Conservation (phyloP, 2,329 filamentous ascomycete genomes). For the Cadophora sp. region DNA sequence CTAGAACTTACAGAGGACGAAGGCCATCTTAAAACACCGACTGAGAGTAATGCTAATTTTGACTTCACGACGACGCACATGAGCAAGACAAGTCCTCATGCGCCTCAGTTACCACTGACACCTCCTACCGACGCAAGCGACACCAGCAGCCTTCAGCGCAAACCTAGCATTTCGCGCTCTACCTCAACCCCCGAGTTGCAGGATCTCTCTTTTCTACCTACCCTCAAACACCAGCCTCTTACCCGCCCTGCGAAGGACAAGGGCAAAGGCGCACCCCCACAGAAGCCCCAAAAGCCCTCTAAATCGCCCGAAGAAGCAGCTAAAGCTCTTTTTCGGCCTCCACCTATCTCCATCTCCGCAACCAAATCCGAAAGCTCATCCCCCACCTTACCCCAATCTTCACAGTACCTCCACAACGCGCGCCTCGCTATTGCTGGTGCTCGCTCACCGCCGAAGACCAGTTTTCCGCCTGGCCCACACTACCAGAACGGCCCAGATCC, state of each 20-base stretch:
- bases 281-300: background rate
- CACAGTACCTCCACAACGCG: slow-evolving; percentile 37
- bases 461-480: slow-evolving; percentile 16
- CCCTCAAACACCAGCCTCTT: slow-evolving; percentile 50
- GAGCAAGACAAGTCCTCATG: slow-evolving; percentile 8
- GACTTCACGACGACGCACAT: slow-evolving; percentile 17
- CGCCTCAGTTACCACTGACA: background rate
- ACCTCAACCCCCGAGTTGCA: slow-evolving; percentile 36
- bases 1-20: slow-evolving; percentile 27
- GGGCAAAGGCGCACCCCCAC: slow-evolving; percentile 30
- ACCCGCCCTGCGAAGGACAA: slow-evolving; percentile 36
- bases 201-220: slow-evolving; percentile 46
- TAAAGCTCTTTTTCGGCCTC: slow-evolving; percentile 23
- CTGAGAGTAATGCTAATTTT: slow-evolving; percentile 15
- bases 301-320: background rate
- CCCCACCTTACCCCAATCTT: slow-evolving; percentile 26
- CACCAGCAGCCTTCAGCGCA: slow-evolving; percentile 13
- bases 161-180: slow-evolving; percentile 28
- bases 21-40: slow-evolving; percentile 28
- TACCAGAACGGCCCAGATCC: slow-evolving; percentile 30
- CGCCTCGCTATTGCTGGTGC: slow-evolving; percentile 32
- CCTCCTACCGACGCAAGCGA: background rate
- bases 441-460: slow-evolving; percentile 18
- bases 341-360: slow-evolving; percentile 22
- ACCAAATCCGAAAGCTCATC: slow-evolving; percentile 32